Conservation (phyloP, 306 rosid species). For the Gynostemma pentaphyllum region DNA sequence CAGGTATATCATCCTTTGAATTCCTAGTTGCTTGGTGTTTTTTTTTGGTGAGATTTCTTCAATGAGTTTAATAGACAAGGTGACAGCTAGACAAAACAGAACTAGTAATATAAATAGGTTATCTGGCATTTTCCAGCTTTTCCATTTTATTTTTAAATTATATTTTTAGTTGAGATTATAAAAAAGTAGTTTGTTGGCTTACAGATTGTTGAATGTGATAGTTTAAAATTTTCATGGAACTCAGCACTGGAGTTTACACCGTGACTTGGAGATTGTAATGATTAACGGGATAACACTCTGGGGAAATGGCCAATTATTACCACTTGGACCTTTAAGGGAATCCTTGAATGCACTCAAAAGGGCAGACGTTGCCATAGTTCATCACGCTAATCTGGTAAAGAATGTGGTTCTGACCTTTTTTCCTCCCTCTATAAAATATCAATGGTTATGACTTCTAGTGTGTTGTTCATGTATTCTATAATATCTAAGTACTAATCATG, state of each 20-base stretch:
- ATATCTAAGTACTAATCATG: neutral
- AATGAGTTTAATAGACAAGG: neutral
- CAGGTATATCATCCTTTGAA: slow-evolving; percentile 33
- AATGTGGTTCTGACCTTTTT: neutral
- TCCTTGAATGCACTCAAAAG: slow-evolving; percentile 53
- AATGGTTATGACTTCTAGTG: neutral
- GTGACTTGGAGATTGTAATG: slow-evolving; percentile 79
- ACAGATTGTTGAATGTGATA: slow-evolving; percentile 12
- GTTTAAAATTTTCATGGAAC: slow-evolving; percentile 25
- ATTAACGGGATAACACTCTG: slow-evolving; percentile 67
- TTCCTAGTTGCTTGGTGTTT: neutral
- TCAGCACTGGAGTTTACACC: slow-evolving; percentile 84
- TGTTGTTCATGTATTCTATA: neutral
- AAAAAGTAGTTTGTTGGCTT: neutral
- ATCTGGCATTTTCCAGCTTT: neutral
- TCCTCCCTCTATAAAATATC: neutral
- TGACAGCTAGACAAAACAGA: neutral
- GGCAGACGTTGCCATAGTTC: slow-evolving; percentile 64
- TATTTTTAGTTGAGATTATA: neutral
- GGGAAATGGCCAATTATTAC: slow-evolving; percentile 59
- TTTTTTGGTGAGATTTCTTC: neutral
- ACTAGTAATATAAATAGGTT: neutral
- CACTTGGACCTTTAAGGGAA: slow-evolving; percentile 92
- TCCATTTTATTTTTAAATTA: neutral
- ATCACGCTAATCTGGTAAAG: slow-evolving; percentile 72